Evolutionary conservation across 2,329 filamentous ascomycete genomes (phyloP).

Genomic region (Sarocladiaceae sp.): DNA sequence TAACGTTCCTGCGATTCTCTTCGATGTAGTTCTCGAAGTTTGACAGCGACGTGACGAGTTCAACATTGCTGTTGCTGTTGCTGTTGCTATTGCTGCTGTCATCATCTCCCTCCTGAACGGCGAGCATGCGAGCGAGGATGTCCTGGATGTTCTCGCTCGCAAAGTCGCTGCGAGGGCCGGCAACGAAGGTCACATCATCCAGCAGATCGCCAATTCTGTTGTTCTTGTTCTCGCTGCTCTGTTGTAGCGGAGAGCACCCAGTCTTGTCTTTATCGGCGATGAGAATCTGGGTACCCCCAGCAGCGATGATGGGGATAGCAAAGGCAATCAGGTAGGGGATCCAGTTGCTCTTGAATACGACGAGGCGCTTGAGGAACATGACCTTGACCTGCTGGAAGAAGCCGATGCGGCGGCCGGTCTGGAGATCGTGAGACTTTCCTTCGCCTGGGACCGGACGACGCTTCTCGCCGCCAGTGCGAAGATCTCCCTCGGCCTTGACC

Average conservation of each 20-base stretch:
- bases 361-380: conserved; percentile 58
- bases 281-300: conserved; percentile 68
- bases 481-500: conserved; percentile 20
- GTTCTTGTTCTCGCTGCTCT: conserved; percentile 11
- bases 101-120: background rate
- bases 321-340: conserved; percentile 67
- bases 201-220: conserved; percentile 16
- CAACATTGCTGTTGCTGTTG: conserved; percentile 13
- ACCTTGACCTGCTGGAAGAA: conserved; percentile 55
- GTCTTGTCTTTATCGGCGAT: conserved; percentile 47
- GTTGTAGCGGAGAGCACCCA: conserved; percentile 33
- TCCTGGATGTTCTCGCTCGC: background rate
- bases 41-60: conserved; percentile 41
- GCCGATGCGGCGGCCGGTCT: conserved; percentile 51
- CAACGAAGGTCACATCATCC: conserved; percentile 16
- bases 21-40: conserved; percentile 62
- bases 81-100: conserved; percentile 11
- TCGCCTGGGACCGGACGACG: background rate
- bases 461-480: background rate
- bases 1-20: conserved; percentile 57
- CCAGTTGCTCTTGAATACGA: conserved; percentile 47
- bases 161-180: conserved; percentile 9
- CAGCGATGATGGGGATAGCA: conserved; percentile 68
- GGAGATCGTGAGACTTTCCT: conserved; percentile 20
- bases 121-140: background rate